A percentile compares a stretch with the other conserved stretches of the same genome.
These are phyloP conservation scores for Cordyceps cateniannulata DNA, from an alignment of 2,329 filamentous ascomycete genomes.

Conservation along the genomic window DNA sequence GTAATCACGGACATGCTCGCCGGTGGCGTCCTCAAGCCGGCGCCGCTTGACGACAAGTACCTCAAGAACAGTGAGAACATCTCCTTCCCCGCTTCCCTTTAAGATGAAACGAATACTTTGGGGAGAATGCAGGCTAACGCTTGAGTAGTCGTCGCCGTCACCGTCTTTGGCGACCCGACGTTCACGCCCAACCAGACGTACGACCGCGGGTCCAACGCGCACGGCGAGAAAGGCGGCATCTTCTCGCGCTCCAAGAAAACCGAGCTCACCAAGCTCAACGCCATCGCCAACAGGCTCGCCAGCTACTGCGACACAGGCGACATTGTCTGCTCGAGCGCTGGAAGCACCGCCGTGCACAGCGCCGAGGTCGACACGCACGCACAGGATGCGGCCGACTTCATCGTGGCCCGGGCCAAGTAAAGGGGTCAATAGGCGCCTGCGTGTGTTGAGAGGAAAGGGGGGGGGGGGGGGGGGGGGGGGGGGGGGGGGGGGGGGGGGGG, in stretches of 20 bases:
- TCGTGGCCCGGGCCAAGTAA: slow-evolving; percentile 5
- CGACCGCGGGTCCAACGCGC: slow-evolving; percentile 11
- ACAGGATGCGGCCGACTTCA: slow-evolving; percentile 14
- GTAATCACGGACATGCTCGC: slow-evolving; percentile 13
- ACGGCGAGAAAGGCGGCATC: slow-evolving; percentile 7
- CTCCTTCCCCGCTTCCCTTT: not conserved
- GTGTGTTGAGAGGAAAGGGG: no score
- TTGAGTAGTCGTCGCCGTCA: slow-evolving; percentile 10
- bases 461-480: no score
- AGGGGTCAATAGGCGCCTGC: no score
- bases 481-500: no score
- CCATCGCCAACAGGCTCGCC: slow-evolving; percentile 5
- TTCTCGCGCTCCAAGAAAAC: slow-evolving; percentile 9
- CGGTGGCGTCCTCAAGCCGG: slow-evolving; percentile 13
- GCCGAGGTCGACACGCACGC: slow-evolving; percentile 9
- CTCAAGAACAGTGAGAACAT: slow-evolving; percentile 11
- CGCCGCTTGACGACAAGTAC: slow-evolving; percentile 8
- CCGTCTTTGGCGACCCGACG: slow-evolving; percentile 15
- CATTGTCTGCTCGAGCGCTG: slow-evolving; percentile 8
- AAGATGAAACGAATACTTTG: not conserved
- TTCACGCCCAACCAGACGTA: slow-evolving; percentile 12
- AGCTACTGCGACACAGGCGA: slow-evolving; percentile 13
- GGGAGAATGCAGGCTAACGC: not conserved
- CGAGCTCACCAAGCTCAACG: slow-evolving; percentile 12
- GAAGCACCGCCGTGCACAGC: slow-evolving; percentile 11